Evolutionary conservation across 1,284 basidiomycete genomes (phyloP).

Genomic region (Cerrena zonata): DNA sequence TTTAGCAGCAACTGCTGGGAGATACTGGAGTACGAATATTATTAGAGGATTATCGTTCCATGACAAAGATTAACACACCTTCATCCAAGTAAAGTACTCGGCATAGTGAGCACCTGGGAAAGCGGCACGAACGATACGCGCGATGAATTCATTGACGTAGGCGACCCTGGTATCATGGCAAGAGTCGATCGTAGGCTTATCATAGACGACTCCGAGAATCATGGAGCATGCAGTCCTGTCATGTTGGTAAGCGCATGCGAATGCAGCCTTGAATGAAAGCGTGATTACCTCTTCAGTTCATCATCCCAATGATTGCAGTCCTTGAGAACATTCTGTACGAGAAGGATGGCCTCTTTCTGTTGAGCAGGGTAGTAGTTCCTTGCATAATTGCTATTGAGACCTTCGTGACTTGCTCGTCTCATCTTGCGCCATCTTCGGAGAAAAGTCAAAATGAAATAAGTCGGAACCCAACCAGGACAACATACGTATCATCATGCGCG

Average conservation of each 20-base stretch:
- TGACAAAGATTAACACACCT: constrained; percentile 17
- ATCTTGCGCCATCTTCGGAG: not conserved
- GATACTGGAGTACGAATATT: not conserved
- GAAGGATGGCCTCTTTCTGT: not conserved
- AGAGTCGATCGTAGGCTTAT: constrained; percentile 9
- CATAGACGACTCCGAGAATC: constrained; percentile 14
- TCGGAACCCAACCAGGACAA: not conserved
- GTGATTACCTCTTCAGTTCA: not conserved
- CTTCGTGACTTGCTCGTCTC: constrained; percentile 1
- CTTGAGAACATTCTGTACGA: not conserved
- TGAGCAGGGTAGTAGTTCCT: not conserved
- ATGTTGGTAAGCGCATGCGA: not conserved
- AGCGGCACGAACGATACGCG: constrained; percentile 18
- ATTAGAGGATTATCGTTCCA: not conserved
- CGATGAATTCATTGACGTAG: constrained; percentile 14
- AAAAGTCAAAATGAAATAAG: not conserved
- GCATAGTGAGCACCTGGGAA: constrained; percentile 11
- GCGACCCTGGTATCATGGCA: constrained; percentile 8
- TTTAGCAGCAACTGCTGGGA: constrained; percentile 4
- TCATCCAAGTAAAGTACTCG: constrained; percentile 15
- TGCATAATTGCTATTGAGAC: not conserved
- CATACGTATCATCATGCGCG: constrained; percentile 9
- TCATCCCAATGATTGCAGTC: not conserved
- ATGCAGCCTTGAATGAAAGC: not conserved
- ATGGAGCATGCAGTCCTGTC: constrained; percentile 12